A percentile compares a stretch with the other conserved stretches of the same genome.
Evolutionary conservation across 192 early-diverging fungal species (phyloP).

Genomic region (Entomortierella parvispora): DNA sequence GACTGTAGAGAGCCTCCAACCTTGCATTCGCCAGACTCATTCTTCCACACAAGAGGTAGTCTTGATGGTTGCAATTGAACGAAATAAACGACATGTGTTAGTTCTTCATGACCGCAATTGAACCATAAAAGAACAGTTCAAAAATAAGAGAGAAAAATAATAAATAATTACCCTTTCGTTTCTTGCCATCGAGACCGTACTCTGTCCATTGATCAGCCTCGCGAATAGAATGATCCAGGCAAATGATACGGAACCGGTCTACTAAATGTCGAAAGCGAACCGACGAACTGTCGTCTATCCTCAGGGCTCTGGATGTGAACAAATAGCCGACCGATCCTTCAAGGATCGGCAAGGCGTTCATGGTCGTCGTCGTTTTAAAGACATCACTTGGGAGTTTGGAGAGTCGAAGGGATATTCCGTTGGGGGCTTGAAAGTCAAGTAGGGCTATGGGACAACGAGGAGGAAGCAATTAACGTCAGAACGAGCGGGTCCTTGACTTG

Average conservation of each 20-base stretch:
- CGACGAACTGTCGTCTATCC: slow-evolving; percentile 61
- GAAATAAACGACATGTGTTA: not conserved
- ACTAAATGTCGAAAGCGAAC: slow-evolving; percentile 62
- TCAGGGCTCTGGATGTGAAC: slow-evolving; percentile 78
- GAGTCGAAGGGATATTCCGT: slow-evolving; percentile 74
- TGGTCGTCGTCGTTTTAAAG: slow-evolving; percentile 80
- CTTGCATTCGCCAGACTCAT: slow-evolving; percentile 74
- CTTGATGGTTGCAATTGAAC: too few relatives aligned
- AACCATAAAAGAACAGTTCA: not conserved
- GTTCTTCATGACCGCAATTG: not conserved
- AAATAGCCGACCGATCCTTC: slow-evolving; percentile 82
- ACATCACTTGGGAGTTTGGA: slow-evolving; percentile 81
- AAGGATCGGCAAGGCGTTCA: slow-evolving; percentile 67
- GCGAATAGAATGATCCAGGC: slow-evolving; percentile 44
- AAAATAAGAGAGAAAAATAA: too few relatives aligned
- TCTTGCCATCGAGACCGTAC: slow-evolving; percentile 34
- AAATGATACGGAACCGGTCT: slow-evolving; percentile 60
- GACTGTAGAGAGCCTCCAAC: slow-evolving; percentile 72
- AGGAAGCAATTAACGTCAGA: not conserved
- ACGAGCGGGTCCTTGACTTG: not conserved
- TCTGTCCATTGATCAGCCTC: slow-evolving; percentile 50
- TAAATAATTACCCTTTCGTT: slow-evolving; percentile 35
- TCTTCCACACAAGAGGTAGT: slow-evolving; percentile 78
- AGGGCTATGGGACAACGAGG: slow-evolving; percentile 55
- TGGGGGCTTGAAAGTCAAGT: slow-evolving; percentile 85